These are phyloP conservation scores for Raddia distichophylla DNA, from an alignment of 176 grass and related monocot genomes.

Conservation along the genomic window DNA sequence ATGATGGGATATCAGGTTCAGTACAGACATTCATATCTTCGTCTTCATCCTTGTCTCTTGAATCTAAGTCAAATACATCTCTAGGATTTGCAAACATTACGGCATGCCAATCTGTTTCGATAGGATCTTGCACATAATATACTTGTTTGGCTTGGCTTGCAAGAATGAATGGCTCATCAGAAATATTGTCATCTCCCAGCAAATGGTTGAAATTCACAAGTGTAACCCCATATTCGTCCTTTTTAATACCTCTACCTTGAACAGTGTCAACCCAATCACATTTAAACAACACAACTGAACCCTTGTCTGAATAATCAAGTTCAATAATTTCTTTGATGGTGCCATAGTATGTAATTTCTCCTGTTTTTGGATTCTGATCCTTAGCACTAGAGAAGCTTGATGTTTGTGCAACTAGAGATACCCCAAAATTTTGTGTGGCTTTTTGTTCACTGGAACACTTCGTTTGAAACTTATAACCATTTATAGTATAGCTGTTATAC, in stretches of 20 bases:
- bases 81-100: too few relatives aligned
- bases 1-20: too few relatives aligned
- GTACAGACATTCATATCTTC: too few relatives aligned
- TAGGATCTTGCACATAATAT: not conserved
- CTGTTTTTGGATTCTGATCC: not conserved
- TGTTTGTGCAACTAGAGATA: not conserved
- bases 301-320: not conserved
- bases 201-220: conserved; percentile 28
- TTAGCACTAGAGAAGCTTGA: conserved; percentile 19
- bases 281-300: not conserved
- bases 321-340: not conserved
- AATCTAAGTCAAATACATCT: not conserved
- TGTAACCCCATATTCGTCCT: conserved; percentile 8
- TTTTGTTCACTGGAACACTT: not conserved
- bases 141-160: conserved; percentile 33
- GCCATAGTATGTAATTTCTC: not conserved
- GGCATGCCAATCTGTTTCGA: too few relatives aligned
- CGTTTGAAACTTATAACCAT: conserved; percentile 1
- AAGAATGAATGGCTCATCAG: conserved; percentile 36
- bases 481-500: not conserved
- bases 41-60: too few relatives aligned
- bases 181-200: not conserved
- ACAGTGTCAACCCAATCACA: not conserved
- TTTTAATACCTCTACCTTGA: not conserved
- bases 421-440: not conserved